A percentile compares a stretch with the other conserved stretches of the same genome.
Evolutionary conservation across 2,329 filamentous ascomycete genomes (phyloP).

Genomic region (Alternaria incomplexa): DNA sequence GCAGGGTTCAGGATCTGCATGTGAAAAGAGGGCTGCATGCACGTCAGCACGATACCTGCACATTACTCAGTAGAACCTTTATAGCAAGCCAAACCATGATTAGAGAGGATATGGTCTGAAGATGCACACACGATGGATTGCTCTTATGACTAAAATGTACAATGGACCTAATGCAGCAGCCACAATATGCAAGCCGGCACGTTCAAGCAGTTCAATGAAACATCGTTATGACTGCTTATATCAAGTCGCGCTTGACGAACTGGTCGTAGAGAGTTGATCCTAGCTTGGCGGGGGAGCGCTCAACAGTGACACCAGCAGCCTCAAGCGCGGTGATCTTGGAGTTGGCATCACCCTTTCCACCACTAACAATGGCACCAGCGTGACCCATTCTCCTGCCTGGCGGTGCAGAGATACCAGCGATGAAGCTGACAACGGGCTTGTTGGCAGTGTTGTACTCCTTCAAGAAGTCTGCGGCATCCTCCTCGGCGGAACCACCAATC

Average conservation of each 20-base stretch:
- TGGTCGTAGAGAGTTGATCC: slow-evolving; percentile 94
- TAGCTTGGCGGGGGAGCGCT: slow-evolving; percentile 79
- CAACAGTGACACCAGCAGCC: slow-evolving; percentile 91
- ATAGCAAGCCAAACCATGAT: not conserved
- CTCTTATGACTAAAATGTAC: slow-evolving; percentile 47
- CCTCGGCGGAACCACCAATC: slow-evolving; percentile 96
- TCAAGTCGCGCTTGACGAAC: slow-evolving; percentile 93
- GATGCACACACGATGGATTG: slow-evolving; percentile 23
- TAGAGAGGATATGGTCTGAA: not conserved
- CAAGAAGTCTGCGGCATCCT: slow-evolving; percentile 97
- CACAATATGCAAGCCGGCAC: slow-evolving; percentile 28
- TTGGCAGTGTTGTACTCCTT: slow-evolving; percentile 88
- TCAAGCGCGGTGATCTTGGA: slow-evolving; percentile 97
- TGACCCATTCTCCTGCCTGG: slow-evolving; percentile 98
- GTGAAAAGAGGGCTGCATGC: slow-evolving; percentile 5
- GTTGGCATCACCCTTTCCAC: slow-evolving; percentile 96
- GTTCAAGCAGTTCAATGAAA: slow-evolving; percentile 20
- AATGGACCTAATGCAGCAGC: slow-evolving; percentile 31
- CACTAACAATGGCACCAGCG: slow-evolving; percentile 96
- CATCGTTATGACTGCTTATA: slow-evolving; percentile 65
- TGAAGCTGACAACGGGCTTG: slow-evolving; percentile 98
- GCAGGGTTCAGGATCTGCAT: slow-evolving; percentile 12
- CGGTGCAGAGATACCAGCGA: slow-evolving; percentile 96
- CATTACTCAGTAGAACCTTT: not conserved
- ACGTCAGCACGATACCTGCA: not conserved